Conservation (phyloP, 176 grass and related monocot species). For the Musa itinerans region DNA sequence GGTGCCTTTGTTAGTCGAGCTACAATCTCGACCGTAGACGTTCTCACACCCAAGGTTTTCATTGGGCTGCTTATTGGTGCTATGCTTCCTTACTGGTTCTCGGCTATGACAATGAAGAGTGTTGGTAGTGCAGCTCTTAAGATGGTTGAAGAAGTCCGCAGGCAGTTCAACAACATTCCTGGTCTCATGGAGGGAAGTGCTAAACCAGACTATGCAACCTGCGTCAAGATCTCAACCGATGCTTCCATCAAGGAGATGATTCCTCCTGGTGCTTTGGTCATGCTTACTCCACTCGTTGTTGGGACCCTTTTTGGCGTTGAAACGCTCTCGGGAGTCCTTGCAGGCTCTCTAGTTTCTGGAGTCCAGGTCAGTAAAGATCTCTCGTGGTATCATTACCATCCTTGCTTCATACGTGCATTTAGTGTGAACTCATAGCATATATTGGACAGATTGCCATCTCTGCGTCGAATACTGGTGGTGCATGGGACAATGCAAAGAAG, state of each 20-base stretch:
- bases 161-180: constrained; percentile 76
- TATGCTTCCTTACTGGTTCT: constrained; percentile 91
- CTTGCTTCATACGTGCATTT: neutral
- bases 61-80: constrained; percentile 74
- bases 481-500: constrained; percentile 86
- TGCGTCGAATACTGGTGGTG: constrained; percentile 83
- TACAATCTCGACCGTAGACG: constrained; percentile 56
- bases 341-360: constrained; percentile 80
- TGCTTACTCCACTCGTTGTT: constrained; percentile 71
- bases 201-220: constrained; percentile 77
- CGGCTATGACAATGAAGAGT: constrained; percentile 91
- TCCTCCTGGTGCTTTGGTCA: constrained; percentile 74
- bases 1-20: constrained; percentile 85
- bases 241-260: constrained; percentile 90
- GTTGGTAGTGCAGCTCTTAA: constrained; percentile 78
- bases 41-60: constrained; percentile 71
- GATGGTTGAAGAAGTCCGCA: constrained; percentile 85
- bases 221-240: constrained; percentile 85
- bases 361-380: constrained; percentile 47
- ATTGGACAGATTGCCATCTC: constrained; percentile 70
- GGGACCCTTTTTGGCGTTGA: constrained; percentile 73
- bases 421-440: neutral
- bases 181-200: constrained; percentile 69
- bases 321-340: constrained; percentile 75
- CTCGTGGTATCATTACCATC: neutral